These are phyloP conservation scores for Russula virescens DNA, from an alignment of 768 basidiomycete species.

Conservation along the genomic window DNA sequence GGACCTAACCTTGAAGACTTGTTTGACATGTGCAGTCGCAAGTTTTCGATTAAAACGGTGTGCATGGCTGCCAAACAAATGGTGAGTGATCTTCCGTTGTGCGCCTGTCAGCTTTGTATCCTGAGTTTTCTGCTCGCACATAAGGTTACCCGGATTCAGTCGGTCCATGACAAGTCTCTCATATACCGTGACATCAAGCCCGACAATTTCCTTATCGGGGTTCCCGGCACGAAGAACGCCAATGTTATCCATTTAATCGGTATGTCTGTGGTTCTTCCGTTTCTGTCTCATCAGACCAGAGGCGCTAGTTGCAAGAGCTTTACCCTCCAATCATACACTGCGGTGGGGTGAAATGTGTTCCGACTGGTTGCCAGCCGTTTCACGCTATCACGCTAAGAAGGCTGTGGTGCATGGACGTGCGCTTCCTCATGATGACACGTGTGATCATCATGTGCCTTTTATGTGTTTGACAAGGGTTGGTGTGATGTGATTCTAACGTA, in stretches of 20 bases:
- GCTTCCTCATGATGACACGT: neutral
- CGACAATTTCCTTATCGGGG: slow-evolving; percentile 97
- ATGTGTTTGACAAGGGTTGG: neutral
- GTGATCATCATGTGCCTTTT: neutral
- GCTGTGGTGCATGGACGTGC: neutral
- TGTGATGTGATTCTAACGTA: slow-evolving; percentile 13
- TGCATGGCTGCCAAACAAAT: slow-evolving; percentile 99
- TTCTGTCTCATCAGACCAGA: neutral
- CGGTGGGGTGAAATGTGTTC: neutral
- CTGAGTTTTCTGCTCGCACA: slow-evolving; percentile 14
- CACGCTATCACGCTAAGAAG: neutral
- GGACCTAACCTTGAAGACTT: slow-evolving; percentile 98
- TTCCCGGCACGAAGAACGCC: slow-evolving; percentile 84
- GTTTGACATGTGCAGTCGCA: slow-evolving; percentile 98
- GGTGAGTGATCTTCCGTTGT: slow-evolving; percentile 46
- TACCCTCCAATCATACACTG: neutral
- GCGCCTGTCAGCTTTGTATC: slow-evolving; percentile 1
- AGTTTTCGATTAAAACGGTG: slow-evolving; percentile 96
- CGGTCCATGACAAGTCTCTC: slow-evolving; percentile 96
- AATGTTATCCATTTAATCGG: slow-evolving; percentile 85
- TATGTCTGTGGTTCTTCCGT: slow-evolving; percentile 35
- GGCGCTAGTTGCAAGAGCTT: neutral
- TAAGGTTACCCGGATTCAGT: slow-evolving; percentile 92
- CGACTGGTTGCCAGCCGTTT: neutral
- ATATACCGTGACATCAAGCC: slow-evolving; percentile 99